Evolutionary conservation across 495 filamentous ascomycete genomes (phyloP), one percentile per base, ranked within the genome.

Genomic region (Gamarada debralockiae): DNA sequence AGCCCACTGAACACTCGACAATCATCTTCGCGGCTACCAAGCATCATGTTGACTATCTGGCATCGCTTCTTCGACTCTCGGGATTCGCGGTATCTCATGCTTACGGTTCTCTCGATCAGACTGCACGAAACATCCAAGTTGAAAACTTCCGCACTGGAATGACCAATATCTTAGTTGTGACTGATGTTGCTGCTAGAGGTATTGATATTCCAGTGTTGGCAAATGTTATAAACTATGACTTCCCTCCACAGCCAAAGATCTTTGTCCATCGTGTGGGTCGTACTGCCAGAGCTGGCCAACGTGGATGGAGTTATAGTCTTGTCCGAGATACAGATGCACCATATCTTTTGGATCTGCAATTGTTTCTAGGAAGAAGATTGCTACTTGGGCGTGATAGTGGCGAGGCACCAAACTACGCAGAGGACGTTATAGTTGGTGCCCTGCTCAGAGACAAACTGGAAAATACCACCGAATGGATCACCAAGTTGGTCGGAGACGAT

Each of bases 171-270:
- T 70, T 98, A 1, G 90, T 98, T n/a, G 92, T 96, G 27, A 99
- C 93, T 4, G 93, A 99, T 67, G 91, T 99, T 27, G 93, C 95
- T 12, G 93, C 93, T 10, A 78, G 93, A 73, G 93, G 93, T 77
- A 95, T 99, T 54, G 93, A 99, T 83, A 96, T 97, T 56, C 93
- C 93, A 0, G 75, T 95, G 27, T 81, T 99, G 10, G 91, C 90
- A 36, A 97, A 99, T 64, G 93, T 97, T 46, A 93, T 99, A 72
- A 97, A 99, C 73, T 99, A 95, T 73, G 90, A 97, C 57, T 97
- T 99, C 62, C 93, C 93, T 3, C 85, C 92, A 4, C 92, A 97
- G 60, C 91, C 93, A 21, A 99, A 99, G 67, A 82, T 97, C 15
- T 97, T 92, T 59, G 85, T 99, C 52, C 93, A 99, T 67, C 86